Evolutionary conservation across 345 rosid species (phyloP).

Genomic region (Geranium rotundifolium): DNA sequence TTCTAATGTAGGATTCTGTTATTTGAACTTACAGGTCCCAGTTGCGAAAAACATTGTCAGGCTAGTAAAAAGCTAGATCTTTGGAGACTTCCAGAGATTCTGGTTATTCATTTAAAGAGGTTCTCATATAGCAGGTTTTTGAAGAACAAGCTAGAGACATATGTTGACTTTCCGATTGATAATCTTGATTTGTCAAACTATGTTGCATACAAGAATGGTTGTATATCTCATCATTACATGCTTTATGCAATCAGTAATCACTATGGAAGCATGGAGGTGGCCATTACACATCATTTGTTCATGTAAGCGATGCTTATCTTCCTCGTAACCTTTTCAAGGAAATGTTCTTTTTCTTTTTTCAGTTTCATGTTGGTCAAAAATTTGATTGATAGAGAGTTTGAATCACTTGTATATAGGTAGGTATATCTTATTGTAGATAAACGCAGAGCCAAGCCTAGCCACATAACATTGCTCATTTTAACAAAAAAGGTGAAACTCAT

Average conservation of each 20-base stretch:
- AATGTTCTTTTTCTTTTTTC: neutral
- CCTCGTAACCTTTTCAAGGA: neutral
- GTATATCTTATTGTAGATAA: neutral
- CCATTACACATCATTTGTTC: slow-evolving; percentile 95
- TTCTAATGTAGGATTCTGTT: slow-evolving; percentile 9
- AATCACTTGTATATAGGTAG: neutral
- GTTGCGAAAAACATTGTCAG: slow-evolving; percentile 81
- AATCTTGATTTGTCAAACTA: slow-evolving; percentile 77
- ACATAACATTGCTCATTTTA: no score
- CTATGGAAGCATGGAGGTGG: slow-evolving; percentile 96
- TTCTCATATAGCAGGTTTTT: slow-evolving; percentile 75
- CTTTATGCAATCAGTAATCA: slow-evolving; percentile 96
- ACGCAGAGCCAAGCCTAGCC: neutral
- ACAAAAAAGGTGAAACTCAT: neutral
- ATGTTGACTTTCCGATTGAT: slow-evolving; percentile 81
- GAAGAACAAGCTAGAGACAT: slow-evolving; percentile 91
- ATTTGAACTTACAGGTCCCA: slow-evolving; percentile 50
- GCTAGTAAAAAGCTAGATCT: slow-evolving; percentile 93
- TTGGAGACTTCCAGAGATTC: slow-evolving; percentile 92
- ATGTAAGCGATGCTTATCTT: slow-evolving; percentile 46
- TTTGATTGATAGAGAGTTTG: neutral
- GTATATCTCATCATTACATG: slow-evolving; percentile 50
- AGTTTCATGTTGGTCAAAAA: neutral
- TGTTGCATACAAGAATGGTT: slow-evolving; percentile 44
- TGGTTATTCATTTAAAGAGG: slow-evolving; percentile 88